Percentiles rank a stretch among this genome's conserved stretches.
Evolutionary conservation across 2,329 filamentous ascomycete species (phyloP).

Genomic region (Grosmannia clavigera): DNA sequence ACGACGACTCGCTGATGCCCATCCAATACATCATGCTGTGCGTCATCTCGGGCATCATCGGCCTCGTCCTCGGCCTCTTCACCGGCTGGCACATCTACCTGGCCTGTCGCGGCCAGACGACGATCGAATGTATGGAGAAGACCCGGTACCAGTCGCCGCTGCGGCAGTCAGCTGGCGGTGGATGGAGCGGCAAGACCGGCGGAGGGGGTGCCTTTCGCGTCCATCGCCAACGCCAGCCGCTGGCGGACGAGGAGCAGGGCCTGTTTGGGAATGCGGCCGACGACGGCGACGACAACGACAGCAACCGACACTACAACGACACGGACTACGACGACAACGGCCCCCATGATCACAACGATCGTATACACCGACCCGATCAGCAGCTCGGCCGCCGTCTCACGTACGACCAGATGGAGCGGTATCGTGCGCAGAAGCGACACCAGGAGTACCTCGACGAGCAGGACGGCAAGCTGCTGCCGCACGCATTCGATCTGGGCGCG

Average conservation of each 20-base stretch:
- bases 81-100: constrained; percentile 86
- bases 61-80: constrained; percentile 77
- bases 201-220: too few relatives aligned
- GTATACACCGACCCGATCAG: constrained; percentile 4
- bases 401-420: constrained; percentile 42
- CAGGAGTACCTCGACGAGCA: constrained; percentile 77
- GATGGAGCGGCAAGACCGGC: too few relatives aligned
- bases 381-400: constrained; percentile 32
- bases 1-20: constrained; percentile 66
- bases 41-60: constrained; percentile 82
- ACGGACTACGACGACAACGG: neutral
- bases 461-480: constrained; percentile 76
- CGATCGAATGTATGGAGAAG: constrained; percentile 92
- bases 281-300: neutral
- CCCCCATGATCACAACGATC: neutral
- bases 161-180: constrained; percentile 25
- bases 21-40: constrained; percentile 84
- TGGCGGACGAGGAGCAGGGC: constrained; percentile 44
- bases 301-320: neutral
- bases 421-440: constrained; percentile 42
- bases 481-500: constrained; percentile 86
- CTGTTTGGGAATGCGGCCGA: neutral
- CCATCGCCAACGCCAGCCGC: constrained; percentile 52
- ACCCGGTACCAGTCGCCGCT: constrained; percentile 82
- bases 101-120: constrained; percentile 69